Evolutionary conservation across 2,329 filamentous ascomycete species (phyloP).

Genomic region (Rhynchosporium agropyri): DNA sequence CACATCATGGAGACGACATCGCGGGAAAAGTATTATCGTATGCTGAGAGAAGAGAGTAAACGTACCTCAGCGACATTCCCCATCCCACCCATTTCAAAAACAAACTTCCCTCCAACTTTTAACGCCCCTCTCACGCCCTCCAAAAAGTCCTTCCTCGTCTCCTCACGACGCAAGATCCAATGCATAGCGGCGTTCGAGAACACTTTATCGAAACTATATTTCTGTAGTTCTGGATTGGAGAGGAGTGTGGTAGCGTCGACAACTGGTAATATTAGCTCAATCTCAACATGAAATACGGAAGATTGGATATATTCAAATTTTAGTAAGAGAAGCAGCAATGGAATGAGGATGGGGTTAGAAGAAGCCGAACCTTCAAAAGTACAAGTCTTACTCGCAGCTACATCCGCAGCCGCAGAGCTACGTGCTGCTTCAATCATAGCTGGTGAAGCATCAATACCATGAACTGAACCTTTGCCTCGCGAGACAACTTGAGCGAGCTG

Average conservation of each 20-base stretch:
- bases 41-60: background rate
- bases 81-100: conserved; percentile 72
- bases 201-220: conserved; percentile 51
- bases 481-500: conserved; percentile 53
- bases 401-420: conserved; percentile 40
- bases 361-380: conserved; percentile 35
- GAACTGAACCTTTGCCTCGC: conserved; percentile 51
- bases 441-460: conserved; percentile 61
- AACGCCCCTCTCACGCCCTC: conserved; percentile 54
- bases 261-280: conserved; percentile 42
- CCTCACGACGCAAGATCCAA: conserved; percentile 59
- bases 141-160: conserved; percentile 54
- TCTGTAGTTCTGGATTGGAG: conserved; percentile 44
- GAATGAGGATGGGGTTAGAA: background rate
- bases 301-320: no score
- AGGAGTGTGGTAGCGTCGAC: conserved; percentile 50
- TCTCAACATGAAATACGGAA: background rate
- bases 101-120: conserved; percentile 58
- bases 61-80: conserved; percentile 63
- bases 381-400: conserved; percentile 27
- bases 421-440: conserved; percentile 60
- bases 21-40: background rate
- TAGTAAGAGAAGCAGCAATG: background rate
- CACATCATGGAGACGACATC: background rate
- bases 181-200: conserved; percentile 67